These are phyloP conservation scores for Lipomyces orientalis DNA, from an alignment of 805 yeast genomes.

Conservation along the genomic window DNA sequence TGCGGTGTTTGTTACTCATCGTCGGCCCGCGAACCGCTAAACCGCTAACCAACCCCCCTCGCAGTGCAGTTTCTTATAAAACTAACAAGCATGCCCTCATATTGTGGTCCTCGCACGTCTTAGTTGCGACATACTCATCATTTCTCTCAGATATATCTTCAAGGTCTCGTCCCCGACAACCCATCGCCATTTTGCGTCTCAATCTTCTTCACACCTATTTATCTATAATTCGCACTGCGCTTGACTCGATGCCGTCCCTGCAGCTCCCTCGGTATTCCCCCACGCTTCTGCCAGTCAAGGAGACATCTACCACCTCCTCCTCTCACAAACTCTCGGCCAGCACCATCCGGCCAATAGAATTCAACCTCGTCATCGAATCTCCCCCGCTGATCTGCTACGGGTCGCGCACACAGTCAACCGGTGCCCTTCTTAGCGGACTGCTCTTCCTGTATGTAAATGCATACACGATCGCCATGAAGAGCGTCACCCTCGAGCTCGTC, in stretches of 20 bases:
- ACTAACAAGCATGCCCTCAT: not conserved
- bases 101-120: not conserved
- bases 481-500: constrained; percentile 69
- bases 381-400: constrained; percentile 93
- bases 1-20: not conserved
- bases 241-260: constrained; percentile 6
- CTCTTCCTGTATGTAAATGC: constrained; percentile 62
- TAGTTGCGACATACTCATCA: not conserved
- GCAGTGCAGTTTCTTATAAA: not conserved
- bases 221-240: not conserved
- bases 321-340: not conserved
- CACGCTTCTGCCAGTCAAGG: constrained; percentile 1
- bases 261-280: constrained; percentile 16
- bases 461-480: constrained; percentile 52
- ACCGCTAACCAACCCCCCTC: too few relatives aligned
- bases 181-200: not conserved
- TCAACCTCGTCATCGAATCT: constrained; percentile 74
- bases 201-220: too few relatives aligned
- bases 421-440: constrained; percentile 84
- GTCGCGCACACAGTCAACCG: constrained; percentile 73
- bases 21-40: not conserved
- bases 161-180: not conserved
- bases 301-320: not conserved
- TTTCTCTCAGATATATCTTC: not conserved
- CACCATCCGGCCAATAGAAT: constrained; percentile 48